Base-by-base conservation (phyloP, 2,329 filamentous ascomycete species). In the Knoxdaviesia proteae region DNA sequence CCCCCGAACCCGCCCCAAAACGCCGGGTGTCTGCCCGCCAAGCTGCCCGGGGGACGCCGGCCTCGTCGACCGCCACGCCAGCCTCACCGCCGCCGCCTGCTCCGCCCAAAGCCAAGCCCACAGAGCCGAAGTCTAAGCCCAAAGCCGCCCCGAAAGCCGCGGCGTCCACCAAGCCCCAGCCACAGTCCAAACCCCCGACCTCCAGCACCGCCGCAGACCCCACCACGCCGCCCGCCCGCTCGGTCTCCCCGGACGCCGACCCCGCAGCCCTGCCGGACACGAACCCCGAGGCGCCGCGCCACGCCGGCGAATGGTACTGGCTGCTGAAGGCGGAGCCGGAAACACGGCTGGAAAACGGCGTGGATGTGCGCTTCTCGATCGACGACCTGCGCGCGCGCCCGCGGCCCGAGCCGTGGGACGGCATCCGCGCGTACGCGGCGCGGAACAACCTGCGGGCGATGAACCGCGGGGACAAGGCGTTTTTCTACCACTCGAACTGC, bases 401-500 rank as follows among this genome's bases (percentile, higher is more conserved):
- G 1, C 69, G 73, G 52, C 84, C 88, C 2, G 88, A 96, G 54
- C 78, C 83, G 1, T 98, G 90, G 90, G 81, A 92, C 60, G 90
- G 67, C 1, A 69, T 70, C 44, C 56, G 65, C 39, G 58, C 61
- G n/a, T 71, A 69, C 47, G 58, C 61, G 58, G 88, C 88, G 6
- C 75, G 84, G 31, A 96, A 94, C 54, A 84, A 94, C 56, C 77
- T 98, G 61, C 74, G 83, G 32, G 73, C 76, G 6, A 98, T 98
- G 90, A 86, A 83, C 52, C 76, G 77, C 44, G 87, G 87, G 41
- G 90, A 98, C 54, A 67, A 87, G 33, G 87, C 86, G 31, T 96
- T 98, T 62, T 96, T 98, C 63, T 96, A 96, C 56, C 88, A 94
- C 60, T 93, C 83, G 39, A 93, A 90, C 53, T 90, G 83, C 61